Percentiles rank a stretch among this genome's conserved stretches.
These are phyloP conservation scores for Aspergillus sclerotioniger DNA, from an alignment of 495 filamentous ascomycete species.

Conservation along the genomic window DNA sequence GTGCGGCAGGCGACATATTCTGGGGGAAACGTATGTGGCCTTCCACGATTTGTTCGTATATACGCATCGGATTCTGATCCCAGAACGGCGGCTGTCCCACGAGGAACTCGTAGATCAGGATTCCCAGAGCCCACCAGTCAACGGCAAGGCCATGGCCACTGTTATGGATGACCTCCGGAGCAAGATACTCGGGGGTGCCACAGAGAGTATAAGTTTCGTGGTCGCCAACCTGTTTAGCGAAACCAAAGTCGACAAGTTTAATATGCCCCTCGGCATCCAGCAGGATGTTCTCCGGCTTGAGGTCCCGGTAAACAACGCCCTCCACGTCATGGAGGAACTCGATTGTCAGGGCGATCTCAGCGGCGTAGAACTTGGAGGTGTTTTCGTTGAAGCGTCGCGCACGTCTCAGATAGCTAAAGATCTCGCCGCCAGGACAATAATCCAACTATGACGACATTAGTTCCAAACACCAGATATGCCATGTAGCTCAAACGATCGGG, in stretches of 20 bases:
- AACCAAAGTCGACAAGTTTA: slow-evolving; percentile 97
- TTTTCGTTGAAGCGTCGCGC: slow-evolving; percentile 82
- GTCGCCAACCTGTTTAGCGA: slow-evolving; percentile 68
- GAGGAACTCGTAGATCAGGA: slow-evolving; percentile 93
- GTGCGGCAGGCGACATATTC: slow-evolving; percentile 68
- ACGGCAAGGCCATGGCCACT: slow-evolving; percentile 93
- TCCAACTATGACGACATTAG: slow-evolving; percentile 58
- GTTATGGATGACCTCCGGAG: slow-evolving; percentile 94
- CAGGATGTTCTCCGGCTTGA: slow-evolving; percentile 96
- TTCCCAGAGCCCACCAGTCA: slow-evolving; percentile 99
- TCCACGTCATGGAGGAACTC: slow-evolving; percentile 84
- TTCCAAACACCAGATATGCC: slow-evolving; percentile 1
- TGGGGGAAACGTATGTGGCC: slow-evolving; percentile 38
- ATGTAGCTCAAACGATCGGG: background rate
- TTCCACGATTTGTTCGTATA: slow-evolving; percentile 71
- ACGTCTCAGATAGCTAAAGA: slow-evolving; percentile 89
- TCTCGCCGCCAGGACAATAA: slow-evolving; percentile 90
- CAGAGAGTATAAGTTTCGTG: slow-evolving; percentile 92
- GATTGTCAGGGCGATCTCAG: slow-evolving; percentile 89
- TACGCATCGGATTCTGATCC: slow-evolving; percentile 93
- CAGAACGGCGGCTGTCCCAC: slow-evolving; percentile 97
- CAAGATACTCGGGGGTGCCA: slow-evolving; percentile 94
- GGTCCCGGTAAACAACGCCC: slow-evolving; percentile 88
- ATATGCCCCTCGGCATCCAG: slow-evolving; percentile 90
- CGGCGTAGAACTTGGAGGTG: slow-evolving; percentile 88